Conservation (phyloP, 75 land plant species). For the Selaginella moellendorffii region DNA sequence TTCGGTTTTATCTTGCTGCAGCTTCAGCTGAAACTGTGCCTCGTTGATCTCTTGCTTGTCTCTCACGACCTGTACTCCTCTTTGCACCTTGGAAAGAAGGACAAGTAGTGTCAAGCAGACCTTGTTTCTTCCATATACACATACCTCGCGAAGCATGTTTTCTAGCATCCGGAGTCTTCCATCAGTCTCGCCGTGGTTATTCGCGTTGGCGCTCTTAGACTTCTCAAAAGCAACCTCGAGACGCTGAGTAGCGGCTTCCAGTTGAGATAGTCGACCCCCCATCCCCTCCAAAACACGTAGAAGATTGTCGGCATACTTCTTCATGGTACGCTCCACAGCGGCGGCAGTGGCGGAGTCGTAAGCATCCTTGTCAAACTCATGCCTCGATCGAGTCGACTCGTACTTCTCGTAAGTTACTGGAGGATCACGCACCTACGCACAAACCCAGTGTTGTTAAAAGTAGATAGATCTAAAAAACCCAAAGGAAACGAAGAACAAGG, state of each 20-base stretch:
- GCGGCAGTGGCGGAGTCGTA: conserved; percentile 33
- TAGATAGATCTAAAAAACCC: conserved; percentile 1
- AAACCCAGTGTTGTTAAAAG: neutral
- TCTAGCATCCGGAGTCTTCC: conserved; percentile 65
- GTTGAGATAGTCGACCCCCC: conserved; percentile 58
- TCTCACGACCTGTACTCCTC: conserved; percentile 48
- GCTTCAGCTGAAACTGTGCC: conserved; percentile 47
- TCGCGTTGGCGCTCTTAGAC: conserved; percentile 40
- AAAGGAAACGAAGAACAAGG: neutral
- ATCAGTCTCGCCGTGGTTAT: conserved; percentile 48
- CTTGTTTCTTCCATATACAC: no score
- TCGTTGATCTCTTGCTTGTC: conserved; percentile 73
- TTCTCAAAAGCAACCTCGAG: conserved; percentile 59
- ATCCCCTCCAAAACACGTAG: conserved; percentile 58
- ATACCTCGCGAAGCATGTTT: conserved; percentile 69
- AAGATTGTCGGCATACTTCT: conserved; percentile 60
- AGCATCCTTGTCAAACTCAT: conserved; percentile 26
- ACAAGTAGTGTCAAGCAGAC: neutral
- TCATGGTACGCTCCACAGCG: conserved; percentile 64
- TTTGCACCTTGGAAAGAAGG: conserved; percentile 49
- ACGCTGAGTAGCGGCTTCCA: conserved; percentile 57
- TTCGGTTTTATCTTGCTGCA: conserved; percentile 43
- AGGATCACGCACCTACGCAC: neutral
- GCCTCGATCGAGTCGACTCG: neutral
- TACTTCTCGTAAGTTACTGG: neutral